Percentiles rank a stretch among this genome's conserved stretches.
phyloP scores from a whole-genome alignment of 306 rosid genomes.

The Coriaria nepalensis region DNA sequence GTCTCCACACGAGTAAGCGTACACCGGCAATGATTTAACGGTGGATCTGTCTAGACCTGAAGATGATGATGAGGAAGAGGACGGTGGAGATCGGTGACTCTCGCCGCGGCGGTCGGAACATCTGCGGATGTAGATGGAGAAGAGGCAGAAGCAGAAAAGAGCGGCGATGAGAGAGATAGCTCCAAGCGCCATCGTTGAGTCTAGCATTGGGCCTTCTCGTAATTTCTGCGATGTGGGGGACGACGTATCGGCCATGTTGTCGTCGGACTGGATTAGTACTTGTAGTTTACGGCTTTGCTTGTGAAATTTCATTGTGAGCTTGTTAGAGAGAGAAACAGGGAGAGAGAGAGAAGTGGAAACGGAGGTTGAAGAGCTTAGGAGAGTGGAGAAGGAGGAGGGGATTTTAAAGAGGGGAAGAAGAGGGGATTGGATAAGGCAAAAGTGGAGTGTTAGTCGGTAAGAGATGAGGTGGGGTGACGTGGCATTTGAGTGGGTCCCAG shows the following conservation, averaged over 20 bases:
- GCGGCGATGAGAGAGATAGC: slow-evolving; percentile 16
- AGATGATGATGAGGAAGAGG: background rate
- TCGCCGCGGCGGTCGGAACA: background rate
- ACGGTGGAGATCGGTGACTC: background rate
- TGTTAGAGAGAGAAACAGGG: too few species aligned
- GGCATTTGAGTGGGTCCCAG: too few species aligned
- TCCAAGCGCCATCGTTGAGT: slow-evolving; percentile 7
- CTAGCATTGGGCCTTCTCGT: background rate
- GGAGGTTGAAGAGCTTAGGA: too few species aligned
- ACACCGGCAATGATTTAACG: slow-evolving; percentile 20
- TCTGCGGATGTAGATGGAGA: slow-evolving; percentile 14
- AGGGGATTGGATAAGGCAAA: too few species aligned
- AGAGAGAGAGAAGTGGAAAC: too few species aligned
- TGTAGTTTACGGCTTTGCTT: background rate
- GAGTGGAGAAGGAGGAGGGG: too few species aligned
- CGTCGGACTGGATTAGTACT: background rate
- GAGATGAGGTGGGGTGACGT: too few species aligned
- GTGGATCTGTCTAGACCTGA: background rate
- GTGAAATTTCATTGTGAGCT: too few species aligned
- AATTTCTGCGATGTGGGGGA: slow-evolving; percentile 1
- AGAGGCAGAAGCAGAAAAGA: slow-evolving; percentile 20
- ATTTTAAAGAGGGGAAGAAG: too few species aligned
- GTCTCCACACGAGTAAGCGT: slow-evolving; percentile 7
- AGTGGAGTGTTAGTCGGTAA: too few species aligned
- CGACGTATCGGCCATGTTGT: too few species aligned